A percentile compares a stretch with the other conserved stretches of the same genome.
phyloP scores from a whole-genome alignment of 176 grass and related monocot species.

The Paspalum notatum region DNA sequence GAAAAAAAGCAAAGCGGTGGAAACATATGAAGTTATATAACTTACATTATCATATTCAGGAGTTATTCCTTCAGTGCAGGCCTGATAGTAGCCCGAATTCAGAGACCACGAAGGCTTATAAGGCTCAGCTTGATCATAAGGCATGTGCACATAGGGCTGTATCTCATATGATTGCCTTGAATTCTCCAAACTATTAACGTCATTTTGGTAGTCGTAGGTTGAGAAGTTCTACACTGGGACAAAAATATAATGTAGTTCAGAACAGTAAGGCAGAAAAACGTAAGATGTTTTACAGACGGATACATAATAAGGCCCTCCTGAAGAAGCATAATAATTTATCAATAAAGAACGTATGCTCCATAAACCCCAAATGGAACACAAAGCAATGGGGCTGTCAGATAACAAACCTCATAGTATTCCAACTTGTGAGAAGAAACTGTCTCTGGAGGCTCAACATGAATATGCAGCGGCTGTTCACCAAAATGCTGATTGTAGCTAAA shows the following conservation, averaged over 20 bases:
- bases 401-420: conserved; percentile 71
- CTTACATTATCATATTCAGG: conserved; percentile 63
- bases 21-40: conserved; percentile 9
- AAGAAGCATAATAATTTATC: conserved; percentile 25
- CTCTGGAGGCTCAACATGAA: conserved; percentile 64
- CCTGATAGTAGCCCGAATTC: conserved; percentile 53
- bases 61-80: conserved; percentile 43
- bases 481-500: conserved; percentile 63
- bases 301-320: neutral
- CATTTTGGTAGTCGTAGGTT: conserved; percentile 42
- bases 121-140: conserved; percentile 51
- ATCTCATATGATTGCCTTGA: conserved; percentile 38
- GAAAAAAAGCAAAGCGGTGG: neutral
- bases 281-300: neutral
- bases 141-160: conserved; percentile 35
- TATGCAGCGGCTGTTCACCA: conserved; percentile 58
- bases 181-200: conserved; percentile 35
- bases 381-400: neutral
- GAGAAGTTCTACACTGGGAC: conserved; percentile 49
- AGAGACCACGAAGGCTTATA: conserved; percentile 64
- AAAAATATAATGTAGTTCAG: conserved; percentile 25
- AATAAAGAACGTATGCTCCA: neutral
- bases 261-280: neutral
- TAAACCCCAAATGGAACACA: neutral
- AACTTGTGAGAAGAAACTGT: conserved; percentile 57